Evolutionary conservation across 208 protist genomes (phyloP).

Genomic region (Leishmania amazonensis): DNA sequence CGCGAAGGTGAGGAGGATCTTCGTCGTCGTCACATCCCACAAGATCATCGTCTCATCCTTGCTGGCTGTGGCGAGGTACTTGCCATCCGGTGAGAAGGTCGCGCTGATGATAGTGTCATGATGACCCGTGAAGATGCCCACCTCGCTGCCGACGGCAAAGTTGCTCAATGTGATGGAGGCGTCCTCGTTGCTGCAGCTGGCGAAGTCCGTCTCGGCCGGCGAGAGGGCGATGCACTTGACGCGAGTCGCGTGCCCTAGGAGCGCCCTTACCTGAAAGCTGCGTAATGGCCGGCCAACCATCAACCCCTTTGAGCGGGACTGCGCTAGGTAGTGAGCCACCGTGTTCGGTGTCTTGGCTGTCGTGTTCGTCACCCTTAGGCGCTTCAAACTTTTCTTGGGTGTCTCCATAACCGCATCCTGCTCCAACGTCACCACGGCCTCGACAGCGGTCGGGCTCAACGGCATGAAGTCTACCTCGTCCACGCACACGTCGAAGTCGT

Average conservation of each 20-base stretch:
- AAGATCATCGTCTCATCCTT: constrained; percentile 89
- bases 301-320: neutral
- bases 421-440: neutral
- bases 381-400: neutral
- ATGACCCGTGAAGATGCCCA: constrained; percentile 89
- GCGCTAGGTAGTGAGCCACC: constrained; percentile 17
- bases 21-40: constrained; percentile 87
- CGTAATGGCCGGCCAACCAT: constrained; percentile 34
- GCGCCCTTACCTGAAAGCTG: constrained; percentile 30
- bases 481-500: constrained; percentile 83
- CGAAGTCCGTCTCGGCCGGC: constrained; percentile 71
- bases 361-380: constrained; percentile 41
- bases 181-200: constrained; percentile 87
- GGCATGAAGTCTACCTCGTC: constrained; percentile 76
- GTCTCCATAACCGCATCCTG: neutral
- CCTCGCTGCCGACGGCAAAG: constrained; percentile 53
- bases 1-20: constrained; percentile 67
- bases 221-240: constrained; percentile 86
- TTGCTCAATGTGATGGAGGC: constrained; percentile 70
- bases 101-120: constrained; percentile 83
- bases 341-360: constrained; percentile 39
- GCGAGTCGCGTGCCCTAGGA: constrained; percentile 77
- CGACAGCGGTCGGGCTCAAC: constrained; percentile 6
- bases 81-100: constrained; percentile 83
- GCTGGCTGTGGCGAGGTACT: constrained; percentile 88